Percentiles rank a stretch among this genome's conserved stretches.
Evolutionary conservation across 164 flowering plant species (phyloP).

Genomic region (Aristolochia californica): DNA sequence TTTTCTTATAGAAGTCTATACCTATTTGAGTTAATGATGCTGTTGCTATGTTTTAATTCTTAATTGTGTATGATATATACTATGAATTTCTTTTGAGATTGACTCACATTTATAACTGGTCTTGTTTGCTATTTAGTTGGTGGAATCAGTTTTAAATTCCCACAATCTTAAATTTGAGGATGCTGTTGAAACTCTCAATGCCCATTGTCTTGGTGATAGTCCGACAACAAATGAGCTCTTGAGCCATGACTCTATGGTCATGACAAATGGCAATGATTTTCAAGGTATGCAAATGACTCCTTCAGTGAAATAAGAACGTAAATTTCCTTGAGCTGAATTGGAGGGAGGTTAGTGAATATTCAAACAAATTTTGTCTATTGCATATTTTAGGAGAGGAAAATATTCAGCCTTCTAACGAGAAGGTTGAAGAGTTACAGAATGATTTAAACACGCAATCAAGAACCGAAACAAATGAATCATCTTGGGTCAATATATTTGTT

Average conservation of each 20-base stretch:
- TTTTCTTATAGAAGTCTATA: no score
- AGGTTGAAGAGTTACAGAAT: slow-evolving; percentile 12
- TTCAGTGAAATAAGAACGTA: not conserved
- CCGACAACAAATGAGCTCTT: not conserved
- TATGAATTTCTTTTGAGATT: no score
- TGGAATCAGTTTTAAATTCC: slow-evolving; percentile 13
- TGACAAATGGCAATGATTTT: not conserved
- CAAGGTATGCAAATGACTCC: slow-evolving; percentile 9
- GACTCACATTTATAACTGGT: not conserved
- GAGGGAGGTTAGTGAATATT: no score
- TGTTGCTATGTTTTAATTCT: not conserved
- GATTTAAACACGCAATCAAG: slow-evolving; percentile 8
- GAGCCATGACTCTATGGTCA: slow-evolving; percentile 8
- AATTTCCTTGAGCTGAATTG: no score
- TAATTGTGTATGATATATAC: no score
- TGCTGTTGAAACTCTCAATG: slow-evolving; percentile 16
- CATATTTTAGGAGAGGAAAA: slow-evolving; percentile 3
- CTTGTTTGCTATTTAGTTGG: slow-evolving; percentile 9
- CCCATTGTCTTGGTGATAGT: slow-evolving; percentile 8
- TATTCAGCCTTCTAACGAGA: slow-evolving; percentile 15
- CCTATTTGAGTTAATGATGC: no score
- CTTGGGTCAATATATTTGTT: slow-evolving; percentile 26
- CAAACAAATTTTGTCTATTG: no score
- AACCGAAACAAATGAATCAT: slow-evolving; percentile 11
- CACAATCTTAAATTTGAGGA: slow-evolving; percentile 14